Evolutionary conservation across 2,329 filamentous ascomycete genomes (phyloP).

Genomic region (Mycosphaerelloides madeirae): DNA sequence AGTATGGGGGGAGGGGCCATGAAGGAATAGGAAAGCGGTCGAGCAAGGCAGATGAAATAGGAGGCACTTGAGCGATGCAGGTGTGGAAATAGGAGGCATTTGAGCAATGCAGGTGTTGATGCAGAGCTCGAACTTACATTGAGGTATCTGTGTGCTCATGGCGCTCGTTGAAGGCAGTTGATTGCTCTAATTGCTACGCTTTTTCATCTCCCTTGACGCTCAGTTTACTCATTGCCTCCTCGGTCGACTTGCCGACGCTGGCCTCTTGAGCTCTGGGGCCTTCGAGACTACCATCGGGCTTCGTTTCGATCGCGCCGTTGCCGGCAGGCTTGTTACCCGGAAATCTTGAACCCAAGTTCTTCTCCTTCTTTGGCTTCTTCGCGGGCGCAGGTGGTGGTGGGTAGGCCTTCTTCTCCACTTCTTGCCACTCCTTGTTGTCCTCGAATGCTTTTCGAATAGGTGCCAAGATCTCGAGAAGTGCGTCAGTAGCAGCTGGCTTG

Average conservation of each 20-base stretch:
- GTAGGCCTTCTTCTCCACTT: slow-evolving; percentile 72
- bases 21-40: too few relatives aligned
- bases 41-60: too few relatives aligned
- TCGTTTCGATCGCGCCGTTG: slow-evolving; percentile 35
- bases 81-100: too few relatives aligned
- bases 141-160: too few relatives aligned
- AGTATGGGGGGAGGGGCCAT: too few relatives aligned
- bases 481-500: slow-evolving; percentile 75
- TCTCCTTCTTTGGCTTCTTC: slow-evolving; percentile 66
- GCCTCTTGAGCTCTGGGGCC: slow-evolving; percentile 39
- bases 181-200: slow-evolving; percentile 14
- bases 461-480: slow-evolving; percentile 66
- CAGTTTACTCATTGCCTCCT: slow-evolving; percentile 37
- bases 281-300: slow-evolving; percentile 44
- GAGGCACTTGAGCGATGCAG: too few relatives aligned
- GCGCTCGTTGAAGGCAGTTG: too few relatives aligned
- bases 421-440: slow-evolving; percentile 72
- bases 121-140: too few relatives aligned
- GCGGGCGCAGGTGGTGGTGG: slow-evolving; percentile 58
- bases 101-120: too few relatives aligned
- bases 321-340: slow-evolving; percentile 42
- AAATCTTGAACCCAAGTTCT: slow-evolving; percentile 67
- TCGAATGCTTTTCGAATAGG: slow-evolving; percentile 74
- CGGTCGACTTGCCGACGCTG: slow-evolving; percentile 39
- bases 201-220: slow-evolving; percentile 14